phyloP scores from a whole-genome alignment of 768 basidiomycete species.

The Tephrocybe sp. region DNA sequence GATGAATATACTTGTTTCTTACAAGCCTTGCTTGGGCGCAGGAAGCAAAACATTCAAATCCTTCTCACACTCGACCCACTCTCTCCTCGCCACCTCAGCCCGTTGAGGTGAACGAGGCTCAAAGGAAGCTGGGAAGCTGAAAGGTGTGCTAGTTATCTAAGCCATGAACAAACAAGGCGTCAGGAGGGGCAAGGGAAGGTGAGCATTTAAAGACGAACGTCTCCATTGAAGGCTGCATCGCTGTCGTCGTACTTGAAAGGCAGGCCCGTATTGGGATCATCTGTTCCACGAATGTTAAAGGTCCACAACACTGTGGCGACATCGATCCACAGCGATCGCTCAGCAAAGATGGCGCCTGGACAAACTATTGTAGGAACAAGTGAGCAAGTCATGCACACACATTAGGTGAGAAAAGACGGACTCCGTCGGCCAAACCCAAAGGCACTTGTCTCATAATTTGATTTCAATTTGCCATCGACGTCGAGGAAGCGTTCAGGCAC shows the following conservation, averaged over 20 bases:
- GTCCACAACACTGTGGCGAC: background rate
- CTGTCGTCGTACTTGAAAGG: background rate
- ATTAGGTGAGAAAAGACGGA: background rate
- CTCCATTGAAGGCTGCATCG: background rate
- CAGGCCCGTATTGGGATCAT: background rate
- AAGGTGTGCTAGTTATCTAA: background rate
- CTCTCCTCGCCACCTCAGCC: background rate
- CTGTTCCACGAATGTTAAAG: background rate
- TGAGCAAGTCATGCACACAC: background rate
- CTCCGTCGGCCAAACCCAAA: background rate
- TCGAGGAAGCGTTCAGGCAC: background rate
- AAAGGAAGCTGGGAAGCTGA: background rate
- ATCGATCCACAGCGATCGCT: background rate
- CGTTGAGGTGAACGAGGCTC: background rate
- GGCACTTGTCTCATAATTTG: background rate
- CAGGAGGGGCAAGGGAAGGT: background rate
- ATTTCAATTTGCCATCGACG: background rate
- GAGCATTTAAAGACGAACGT: background rate
- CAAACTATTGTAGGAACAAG: background rate
- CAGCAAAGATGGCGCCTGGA: background rate
- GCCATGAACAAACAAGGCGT: background rate
- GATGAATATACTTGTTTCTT: no score
- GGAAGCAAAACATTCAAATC: background rate
- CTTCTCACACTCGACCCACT: background rate
- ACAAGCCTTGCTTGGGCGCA: no score